A percentile compares a stretch with the other conserved stretches of the same genome.
These are phyloP conservation scores for Vigna nakashimae DNA, from an alignment of 306 rosid genomes.

Conservation along the genomic window DNA sequence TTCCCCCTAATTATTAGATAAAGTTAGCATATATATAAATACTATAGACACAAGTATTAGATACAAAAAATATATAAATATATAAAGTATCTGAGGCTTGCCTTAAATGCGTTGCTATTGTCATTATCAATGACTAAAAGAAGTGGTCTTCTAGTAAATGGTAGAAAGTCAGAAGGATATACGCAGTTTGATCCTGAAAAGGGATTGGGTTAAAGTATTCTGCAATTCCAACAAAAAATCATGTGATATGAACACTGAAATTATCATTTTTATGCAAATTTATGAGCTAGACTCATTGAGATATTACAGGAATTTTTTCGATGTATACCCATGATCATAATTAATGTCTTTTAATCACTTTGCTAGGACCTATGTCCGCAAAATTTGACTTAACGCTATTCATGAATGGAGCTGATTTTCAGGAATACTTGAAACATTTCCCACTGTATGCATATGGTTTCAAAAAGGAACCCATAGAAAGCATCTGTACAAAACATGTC, in stretches of 20 bases:
- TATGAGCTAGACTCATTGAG: slow-evolving; percentile 20
- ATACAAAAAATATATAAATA: slow-evolving; percentile 25
- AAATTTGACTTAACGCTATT: slow-evolving; percentile 14
- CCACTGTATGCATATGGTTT: background rate
- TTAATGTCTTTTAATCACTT: slow-evolving; percentile 34
- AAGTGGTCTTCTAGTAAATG: slow-evolving; percentile 95
- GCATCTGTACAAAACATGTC: background rate
- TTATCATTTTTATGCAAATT: slow-evolving; percentile 36
- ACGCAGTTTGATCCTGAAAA: slow-evolving; percentile 84
- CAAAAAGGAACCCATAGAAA: background rate
- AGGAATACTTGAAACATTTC: background rate
- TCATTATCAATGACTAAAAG: slow-evolving; percentile 83
- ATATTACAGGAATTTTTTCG: slow-evolving; percentile 3
- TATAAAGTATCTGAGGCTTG: slow-evolving; percentile 47
- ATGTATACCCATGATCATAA: slow-evolving; percentile 26
- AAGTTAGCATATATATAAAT: slow-evolving; percentile 5
- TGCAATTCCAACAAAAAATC: slow-evolving; percentile 33
- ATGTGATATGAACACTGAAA: slow-evolving; percentile 10
- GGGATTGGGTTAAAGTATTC: slow-evolving; percentile 48
- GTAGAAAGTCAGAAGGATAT: slow-evolving; percentile 82
- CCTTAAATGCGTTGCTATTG: slow-evolving; percentile 88
- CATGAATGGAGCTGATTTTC: background rate
- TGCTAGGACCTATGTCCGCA: slow-evolving; percentile 31
- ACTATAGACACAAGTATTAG: slow-evolving; percentile 20
- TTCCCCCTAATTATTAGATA: slow-evolving; percentile 35